Base-by-base conservation (phyloP, 495 filamentous ascomycete genomes). In the Neurospora sublineolata region DNA sequence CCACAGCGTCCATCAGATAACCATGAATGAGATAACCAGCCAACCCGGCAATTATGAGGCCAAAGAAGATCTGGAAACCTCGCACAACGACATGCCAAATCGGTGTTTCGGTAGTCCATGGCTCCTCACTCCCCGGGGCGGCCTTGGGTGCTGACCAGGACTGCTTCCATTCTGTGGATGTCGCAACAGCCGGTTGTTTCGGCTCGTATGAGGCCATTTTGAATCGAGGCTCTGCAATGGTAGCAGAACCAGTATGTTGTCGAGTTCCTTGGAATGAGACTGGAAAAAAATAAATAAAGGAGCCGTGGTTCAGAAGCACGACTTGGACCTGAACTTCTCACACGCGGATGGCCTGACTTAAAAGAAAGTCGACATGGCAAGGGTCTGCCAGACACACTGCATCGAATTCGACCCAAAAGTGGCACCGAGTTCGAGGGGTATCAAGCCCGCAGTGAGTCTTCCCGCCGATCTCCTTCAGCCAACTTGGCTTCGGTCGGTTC, bases 1-100 rank as follows among this genome's bases (percentile, higher is more conserved):
- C 77, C 5, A 74, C 71, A 4, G 75, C 74, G 30, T 78, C 76
- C 69, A 84, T 75, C 33, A 80, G 79, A 12, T 81, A 73, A 10
- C 83, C 84, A 68, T 86, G 84, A 64, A 85, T 84, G 44, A 84
- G 77, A 52, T 74, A 75, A 8, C 78, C 84, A 1, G 81, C 77
- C 73, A 85, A 73, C 14, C 42, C 77, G 12, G 84, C 68, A 23
- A 83, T 79, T 41, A 83, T 27, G 41, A 86, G 70, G 12, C 73
- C 68, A 4, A 86, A 70, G 30, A 85, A 72, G 38, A 80, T 75
- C 73, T 86, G 83, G 71, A 81, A 70, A 18, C 78, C 77, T 70
- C 84, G 79, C 33, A 82, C 64, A 3, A 79, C 74, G 46, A 81
- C 79, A 38, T 82, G 77, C 81, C 83, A 82, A 36, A 70, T 58